These are phyloP conservation scores for Picea sitchensis DNA, from an alignment of 75 land plant species.

Conservation along the genomic window DNA sequence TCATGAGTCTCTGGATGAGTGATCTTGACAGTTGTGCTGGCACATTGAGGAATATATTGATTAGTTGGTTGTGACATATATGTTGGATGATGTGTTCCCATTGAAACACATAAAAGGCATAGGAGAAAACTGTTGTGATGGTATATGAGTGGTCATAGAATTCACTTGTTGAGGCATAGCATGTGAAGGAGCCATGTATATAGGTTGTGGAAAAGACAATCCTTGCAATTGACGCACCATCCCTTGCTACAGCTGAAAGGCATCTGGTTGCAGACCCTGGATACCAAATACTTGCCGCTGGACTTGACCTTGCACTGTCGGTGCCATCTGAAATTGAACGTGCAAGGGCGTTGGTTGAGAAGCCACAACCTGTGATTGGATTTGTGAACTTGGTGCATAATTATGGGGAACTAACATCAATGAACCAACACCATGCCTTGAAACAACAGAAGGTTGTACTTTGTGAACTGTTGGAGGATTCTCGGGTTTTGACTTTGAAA, in stretches of 20 bases:
- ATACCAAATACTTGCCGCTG: conserved; percentile 54
- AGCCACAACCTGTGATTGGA: conserved; percentile 37
- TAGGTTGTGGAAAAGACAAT: conserved; percentile 37
- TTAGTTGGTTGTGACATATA: conserved; percentile 44
- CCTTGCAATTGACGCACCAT: conserved; percentile 42
- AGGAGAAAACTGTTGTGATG: conserved; percentile 16
- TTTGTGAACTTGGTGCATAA: conserved; percentile 24
- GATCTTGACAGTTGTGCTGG: conserved; percentile 52
- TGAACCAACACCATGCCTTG: neutral
- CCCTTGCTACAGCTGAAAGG: conserved; percentile 43
- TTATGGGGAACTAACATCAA: neutral
- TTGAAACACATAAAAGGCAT: conserved; percentile 36
- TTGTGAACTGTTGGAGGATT: neutral
- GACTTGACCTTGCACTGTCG: conserved; percentile 8
- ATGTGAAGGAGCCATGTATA: neutral
- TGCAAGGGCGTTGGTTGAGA: conserved; percentile 24
- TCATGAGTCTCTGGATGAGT: too few species aligned
- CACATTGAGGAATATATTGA: conserved; percentile 41
- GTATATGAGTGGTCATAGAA: neutral
- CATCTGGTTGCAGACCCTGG: conserved; percentile 41
- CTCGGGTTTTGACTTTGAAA: too few species aligned
- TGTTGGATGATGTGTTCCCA: conserved; percentile 35
- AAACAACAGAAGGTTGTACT: neutral
- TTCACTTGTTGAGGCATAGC: conserved; percentile 14
- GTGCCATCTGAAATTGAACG: conserved; percentile 25